Conservation (phyloP, 2,329 filamentous ascomycete species). For the Sarocladium kiliense region DNA sequence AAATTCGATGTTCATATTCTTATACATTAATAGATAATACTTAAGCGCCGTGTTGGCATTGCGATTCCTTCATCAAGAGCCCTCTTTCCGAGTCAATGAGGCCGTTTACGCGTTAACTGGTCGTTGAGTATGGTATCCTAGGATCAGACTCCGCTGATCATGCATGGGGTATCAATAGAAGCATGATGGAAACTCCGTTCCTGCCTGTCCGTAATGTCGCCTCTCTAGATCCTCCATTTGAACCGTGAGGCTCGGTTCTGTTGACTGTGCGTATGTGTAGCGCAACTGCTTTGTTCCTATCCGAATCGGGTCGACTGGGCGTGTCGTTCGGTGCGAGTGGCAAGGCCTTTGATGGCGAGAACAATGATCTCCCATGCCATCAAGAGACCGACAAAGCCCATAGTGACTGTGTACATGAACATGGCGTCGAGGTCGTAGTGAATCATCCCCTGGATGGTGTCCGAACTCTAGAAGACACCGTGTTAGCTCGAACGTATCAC, state of each 20-base stretch:
- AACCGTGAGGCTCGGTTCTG: too few relatives aligned
- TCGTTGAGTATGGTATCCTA: not conserved
- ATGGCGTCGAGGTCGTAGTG: constrained; percentile 76
- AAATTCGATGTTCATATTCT: too few relatives aligned
- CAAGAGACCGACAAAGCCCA: constrained; percentile 75
- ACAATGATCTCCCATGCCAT: constrained; percentile 80
- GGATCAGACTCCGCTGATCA: not conserved
- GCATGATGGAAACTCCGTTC: not conserved
- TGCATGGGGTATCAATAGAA: not conserved
- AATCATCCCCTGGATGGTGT: constrained; percentile 73
- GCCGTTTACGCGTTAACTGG: not conserved
- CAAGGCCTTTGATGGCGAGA: constrained; percentile 86
- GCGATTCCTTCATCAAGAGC: too few relatives aligned
- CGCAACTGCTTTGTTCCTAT: not conserved
- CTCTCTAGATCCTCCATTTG: too few relatives aligned
- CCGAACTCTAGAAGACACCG: constrained; percentile 52
- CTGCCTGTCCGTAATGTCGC: not conserved
- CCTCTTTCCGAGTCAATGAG: too few relatives aligned
- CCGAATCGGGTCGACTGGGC: not conserved
- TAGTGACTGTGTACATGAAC: constrained; percentile 86
- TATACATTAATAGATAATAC: too few relatives aligned
- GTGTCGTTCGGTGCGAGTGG: constrained; percentile 42
- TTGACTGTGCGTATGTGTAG: too few relatives aligned
- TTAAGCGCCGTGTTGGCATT: too few relatives aligned
- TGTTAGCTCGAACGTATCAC: not conserved